phyloP scores from a whole-genome alignment of 2,329 filamentous ascomycete genomes.

The Penicillium hordei region DNA sequence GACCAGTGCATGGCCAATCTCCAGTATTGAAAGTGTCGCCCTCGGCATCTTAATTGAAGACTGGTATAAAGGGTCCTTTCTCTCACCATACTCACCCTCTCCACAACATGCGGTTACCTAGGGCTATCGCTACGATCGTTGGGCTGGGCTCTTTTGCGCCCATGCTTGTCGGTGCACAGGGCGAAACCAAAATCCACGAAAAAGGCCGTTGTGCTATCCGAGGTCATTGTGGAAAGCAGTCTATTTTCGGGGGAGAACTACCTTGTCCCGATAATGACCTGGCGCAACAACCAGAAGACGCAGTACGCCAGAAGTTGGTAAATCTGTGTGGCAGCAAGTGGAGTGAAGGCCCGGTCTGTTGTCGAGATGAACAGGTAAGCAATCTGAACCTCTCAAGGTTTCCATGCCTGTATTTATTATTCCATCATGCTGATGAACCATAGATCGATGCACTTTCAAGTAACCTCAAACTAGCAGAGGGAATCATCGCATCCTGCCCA shows the following conservation, averaged over 20 bases:
- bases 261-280: conserved; percentile 90
- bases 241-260: conserved; percentile 83
- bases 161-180: conserved; percentile 30
- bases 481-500: conserved; percentile 88
- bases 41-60: background rate
- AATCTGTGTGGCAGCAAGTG: conserved; percentile 85
- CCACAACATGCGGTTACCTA: conserved; percentile 33
- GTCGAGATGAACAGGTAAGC: conserved; percentile 69
- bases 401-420: too few relatives aligned
- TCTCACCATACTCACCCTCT: background rate
- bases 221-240: conserved; percentile 86
- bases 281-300: conserved; percentile 70
- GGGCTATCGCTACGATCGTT: conserved; percentile 27
- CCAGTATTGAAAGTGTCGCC: background rate
- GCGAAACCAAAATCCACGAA: conserved; percentile 65
- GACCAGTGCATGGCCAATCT: conserved; percentile 14
- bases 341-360: conserved; percentile 81
- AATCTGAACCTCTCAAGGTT: background rate
- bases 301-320: conserved; percentile 74
- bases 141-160: conserved; percentile 30
- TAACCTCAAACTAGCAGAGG: conserved; percentile 82
- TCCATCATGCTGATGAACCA: conserved; percentile 16
- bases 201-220: conserved; percentile 85
- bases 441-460: conserved; percentile 76
- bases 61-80: background rate